Base-by-base conservation (phyloP, 2,329 filamentous ascomycete genomes). In the Colletotrichum godetiae region DNA sequence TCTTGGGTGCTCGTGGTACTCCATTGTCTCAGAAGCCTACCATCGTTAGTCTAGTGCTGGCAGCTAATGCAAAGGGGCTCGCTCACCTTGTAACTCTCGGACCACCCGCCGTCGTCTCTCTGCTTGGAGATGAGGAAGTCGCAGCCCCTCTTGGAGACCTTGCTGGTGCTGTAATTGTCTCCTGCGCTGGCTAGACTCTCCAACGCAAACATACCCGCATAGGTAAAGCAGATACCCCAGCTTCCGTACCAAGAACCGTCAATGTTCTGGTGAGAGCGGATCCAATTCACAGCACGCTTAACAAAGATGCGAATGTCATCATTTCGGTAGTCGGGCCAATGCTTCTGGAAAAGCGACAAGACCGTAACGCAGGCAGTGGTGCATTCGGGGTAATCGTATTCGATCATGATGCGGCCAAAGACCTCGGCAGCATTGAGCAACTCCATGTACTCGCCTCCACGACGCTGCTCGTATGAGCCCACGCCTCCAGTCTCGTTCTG, bases 191-290 rank as follows among this genome's bases (percentile, higher is more conserved):
- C 89, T 77, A 99, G 87, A 75, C 94, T 95, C 81, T 98, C 96
- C 1, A 98, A 87, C 0, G 95, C 95, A 84, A 99, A 99, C 95
- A 98, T 97, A 75, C 91, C 94, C 0, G 95, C 97, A 80, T 99
- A 99, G 0, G 95, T 98, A 83, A 97, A 99, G 85, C 97, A 99
- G 78, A 99, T 97, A 65, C 94, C 97, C 97, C 97, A 99, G 80
- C 92, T 95, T 58, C 97, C 97, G 80, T 99, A 98, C 97, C 97
- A 99, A 73, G 93, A 93, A n/a, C 97, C 97, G 77, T 98, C 95
- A 0, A 88, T 82, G 2, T 90, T 87, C 83, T 98, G 97, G 3
- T 92, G 90, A 2, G 88, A 88, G 79, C 95, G 94, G 82, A 99
- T 97, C 86, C 95, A 98, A 62, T 87, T 85, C 1, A 98, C 90